Percentiles rank a stretch among this genome's conserved stretches.
Evolutionary conservation across 768 basidiomycete species (phyloP).

Genomic region (Boletus sp.): DNA sequence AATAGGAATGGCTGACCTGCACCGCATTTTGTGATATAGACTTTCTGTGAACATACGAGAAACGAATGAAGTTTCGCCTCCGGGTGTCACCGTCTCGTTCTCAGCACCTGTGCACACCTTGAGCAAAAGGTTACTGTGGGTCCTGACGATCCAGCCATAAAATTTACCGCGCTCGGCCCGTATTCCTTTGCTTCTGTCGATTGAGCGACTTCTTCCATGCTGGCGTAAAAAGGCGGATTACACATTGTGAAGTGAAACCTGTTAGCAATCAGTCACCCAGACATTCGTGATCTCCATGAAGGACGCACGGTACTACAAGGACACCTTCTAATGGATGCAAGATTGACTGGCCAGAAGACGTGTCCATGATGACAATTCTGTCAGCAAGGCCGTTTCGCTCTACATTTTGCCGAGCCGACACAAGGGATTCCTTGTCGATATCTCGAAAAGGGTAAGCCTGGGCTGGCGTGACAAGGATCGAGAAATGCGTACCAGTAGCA

Average conservation of each 20-base stretch:
- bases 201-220: constrained; percentile 58
- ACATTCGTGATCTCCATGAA: background rate
- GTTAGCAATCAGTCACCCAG: background rate
- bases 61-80: constrained; percentile 85
- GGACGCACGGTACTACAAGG: constrained; percentile 3
- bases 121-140: background rate
- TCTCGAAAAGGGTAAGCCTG: constrained; percentile 43
- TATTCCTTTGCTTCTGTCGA: constrained; percentile 64
- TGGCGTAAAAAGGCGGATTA: constrained; percentile 95
- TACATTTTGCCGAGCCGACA: constrained; percentile 58
- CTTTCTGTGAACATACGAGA: constrained; percentile 77
- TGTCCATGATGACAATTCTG: constrained; percentile 48
- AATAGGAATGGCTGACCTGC: constrained; percentile 45
- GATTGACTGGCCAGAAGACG: constrained; percentile 40
- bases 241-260: constrained; percentile 87
- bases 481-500: constrained; percentile 57
- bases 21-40: constrained; percentile 42
- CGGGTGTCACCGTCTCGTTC: constrained; percentile 85
- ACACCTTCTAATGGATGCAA: constrained; percentile 33
- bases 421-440: constrained; percentile 62
- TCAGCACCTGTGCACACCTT: constrained; percentile 86
- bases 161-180: constrained; percentile 67
- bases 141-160: background rate
- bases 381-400: constrained; percentile 50
- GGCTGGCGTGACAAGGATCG: background rate